Percentiles rank a stretch among this genome's conserved stretches.
phyloP scores from a whole-genome alignment of 495 filamentous ascomycete species.

The Recurvomyces mirabilis region DNA sequence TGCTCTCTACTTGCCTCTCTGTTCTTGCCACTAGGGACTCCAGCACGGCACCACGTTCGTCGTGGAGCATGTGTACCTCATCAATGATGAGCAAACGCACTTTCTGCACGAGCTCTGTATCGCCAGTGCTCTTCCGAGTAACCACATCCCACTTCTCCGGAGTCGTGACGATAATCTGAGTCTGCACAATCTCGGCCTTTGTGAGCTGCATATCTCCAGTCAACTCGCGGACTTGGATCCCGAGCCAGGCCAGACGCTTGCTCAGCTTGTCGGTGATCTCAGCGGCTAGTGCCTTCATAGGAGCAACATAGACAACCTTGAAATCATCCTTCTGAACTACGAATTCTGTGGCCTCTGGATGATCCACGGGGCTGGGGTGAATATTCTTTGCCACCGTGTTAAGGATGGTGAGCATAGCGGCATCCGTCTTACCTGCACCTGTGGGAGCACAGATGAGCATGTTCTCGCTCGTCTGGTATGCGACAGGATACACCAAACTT shows the following conservation, averaged over 20 bases:
- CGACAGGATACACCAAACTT: constrained; percentile 87
- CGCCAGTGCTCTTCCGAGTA: constrained; percentile 89
- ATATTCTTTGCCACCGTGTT: constrained; percentile 81
- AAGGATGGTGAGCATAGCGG: constrained; percentile 90
- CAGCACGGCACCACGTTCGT: constrained; percentile 89
- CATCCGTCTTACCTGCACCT: constrained; percentile 97
- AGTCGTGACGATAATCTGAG: constrained; percentile 96
- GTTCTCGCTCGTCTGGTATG: constrained; percentile 91
- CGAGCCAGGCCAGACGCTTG: constrained; percentile 88
- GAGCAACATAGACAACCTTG: constrained; percentile 96
- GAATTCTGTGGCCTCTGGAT: constrained; percentile 65
- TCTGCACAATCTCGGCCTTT: constrained; percentile 87
- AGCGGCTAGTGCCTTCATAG: constrained; percentile 94
- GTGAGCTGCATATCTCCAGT: constrained; percentile 99
- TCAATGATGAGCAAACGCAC: constrained; percentile 94
- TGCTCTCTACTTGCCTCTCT: constrained; percentile 92
- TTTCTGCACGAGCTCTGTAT: constrained; percentile 96
- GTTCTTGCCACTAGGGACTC: constrained; percentile 92
- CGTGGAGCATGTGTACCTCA: constrained; percentile 98
- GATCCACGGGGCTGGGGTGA: constrained; percentile 61
- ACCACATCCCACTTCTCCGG: constrained; percentile 99
- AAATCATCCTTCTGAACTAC: constrained; percentile 73
- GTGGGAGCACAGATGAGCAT: constrained; percentile 98
- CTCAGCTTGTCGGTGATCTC: constrained; percentile 92
- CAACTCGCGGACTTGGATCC: constrained; percentile 76